Conservation (phyloP, 257 asterid species). For the Rehmannia glutinosa region DNA sequence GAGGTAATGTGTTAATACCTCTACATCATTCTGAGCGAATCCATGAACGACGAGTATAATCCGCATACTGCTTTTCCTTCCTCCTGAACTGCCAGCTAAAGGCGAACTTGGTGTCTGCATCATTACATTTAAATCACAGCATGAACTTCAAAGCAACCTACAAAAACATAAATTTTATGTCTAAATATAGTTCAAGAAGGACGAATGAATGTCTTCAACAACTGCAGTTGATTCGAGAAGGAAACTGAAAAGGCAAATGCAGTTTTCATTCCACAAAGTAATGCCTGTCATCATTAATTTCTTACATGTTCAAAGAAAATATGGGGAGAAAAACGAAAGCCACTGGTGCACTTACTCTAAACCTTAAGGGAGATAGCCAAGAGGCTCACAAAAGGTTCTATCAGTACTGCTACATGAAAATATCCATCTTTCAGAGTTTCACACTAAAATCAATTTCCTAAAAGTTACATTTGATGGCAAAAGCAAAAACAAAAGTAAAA, state of each 20-base stretch:
- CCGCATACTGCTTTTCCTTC: conserved; percentile 63
- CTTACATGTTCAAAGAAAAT: neutral
- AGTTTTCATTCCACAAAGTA: neutral
- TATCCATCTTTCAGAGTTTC: neutral
- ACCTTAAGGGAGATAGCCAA: too few relatives aligned
- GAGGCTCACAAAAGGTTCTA: neutral
- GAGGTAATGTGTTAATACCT: conserved; percentile 34
- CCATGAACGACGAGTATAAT: conserved; percentile 72
- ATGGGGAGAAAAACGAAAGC: too few relatives aligned
- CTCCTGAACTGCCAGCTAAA: conserved; percentile 57
- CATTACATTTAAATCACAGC: conserved; percentile 55
- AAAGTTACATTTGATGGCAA: neutral
- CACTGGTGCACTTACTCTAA: too few relatives aligned
- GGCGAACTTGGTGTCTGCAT: conserved; percentile 97
- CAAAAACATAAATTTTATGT: conserved; percentile 29
- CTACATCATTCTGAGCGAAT: conserved; percentile 38
- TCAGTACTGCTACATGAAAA: neutral
- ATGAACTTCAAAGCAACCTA: conserved; percentile 50
- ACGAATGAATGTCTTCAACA: neutral
- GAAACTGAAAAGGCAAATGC: neutral
- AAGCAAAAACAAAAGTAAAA: too few relatives aligned
- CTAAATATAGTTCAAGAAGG: conserved; percentile 21
- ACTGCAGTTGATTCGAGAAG: conserved; percentile 1
- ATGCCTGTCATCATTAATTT: neutral
- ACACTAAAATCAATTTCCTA: too few relatives aligned